phyloP scores from a whole-genome alignment of 2,329 filamentous ascomycete species.

The Fusarium compactum region DNA sequence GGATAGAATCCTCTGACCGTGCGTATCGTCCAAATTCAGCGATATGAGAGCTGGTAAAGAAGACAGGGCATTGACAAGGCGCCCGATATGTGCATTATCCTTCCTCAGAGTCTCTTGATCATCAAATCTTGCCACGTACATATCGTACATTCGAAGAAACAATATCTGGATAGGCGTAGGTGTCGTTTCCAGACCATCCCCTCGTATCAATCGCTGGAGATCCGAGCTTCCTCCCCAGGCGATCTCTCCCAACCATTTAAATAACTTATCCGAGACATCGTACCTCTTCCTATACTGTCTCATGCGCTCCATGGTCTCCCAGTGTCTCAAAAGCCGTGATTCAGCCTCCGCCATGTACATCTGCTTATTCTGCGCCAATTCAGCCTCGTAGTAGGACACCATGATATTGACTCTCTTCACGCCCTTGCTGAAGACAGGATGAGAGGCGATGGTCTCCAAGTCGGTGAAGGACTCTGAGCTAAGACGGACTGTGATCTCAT shows the following conservation, averaged over 20 bases:
- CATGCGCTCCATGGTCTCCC: not conserved
- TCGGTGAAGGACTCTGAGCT: not conserved
- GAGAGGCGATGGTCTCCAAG: not conserved
- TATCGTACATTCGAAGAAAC: not conserved
- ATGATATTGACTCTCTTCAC: not conserved
- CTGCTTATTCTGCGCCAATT: not conserved
- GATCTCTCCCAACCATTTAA: not conserved
- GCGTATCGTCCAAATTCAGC: not conserved
- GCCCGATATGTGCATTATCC: not conserved
- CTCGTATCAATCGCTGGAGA: not conserved
- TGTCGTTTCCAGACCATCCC: not conserved
- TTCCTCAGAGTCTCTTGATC: conserved; percentile 1
- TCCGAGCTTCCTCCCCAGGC: not conserved
- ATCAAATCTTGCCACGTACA: not conserved
- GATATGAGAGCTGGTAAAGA: not conserved
- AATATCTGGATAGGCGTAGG: conserved; percentile 5
- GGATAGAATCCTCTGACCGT: not conserved
- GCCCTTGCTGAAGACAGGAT: conserved; percentile 2
- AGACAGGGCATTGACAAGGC: not conserved
- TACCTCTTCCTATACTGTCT: not conserved
- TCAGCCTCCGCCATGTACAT: conserved; percentile 1
- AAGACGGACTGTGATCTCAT: not conserved
- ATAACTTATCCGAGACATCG: not conserved
- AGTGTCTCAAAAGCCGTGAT: not conserved
- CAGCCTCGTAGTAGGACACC: conserved; percentile 2